Base-by-base conservation (phyloP, 805 yeast species). In the Pichia nanzhaoensis region DNA sequence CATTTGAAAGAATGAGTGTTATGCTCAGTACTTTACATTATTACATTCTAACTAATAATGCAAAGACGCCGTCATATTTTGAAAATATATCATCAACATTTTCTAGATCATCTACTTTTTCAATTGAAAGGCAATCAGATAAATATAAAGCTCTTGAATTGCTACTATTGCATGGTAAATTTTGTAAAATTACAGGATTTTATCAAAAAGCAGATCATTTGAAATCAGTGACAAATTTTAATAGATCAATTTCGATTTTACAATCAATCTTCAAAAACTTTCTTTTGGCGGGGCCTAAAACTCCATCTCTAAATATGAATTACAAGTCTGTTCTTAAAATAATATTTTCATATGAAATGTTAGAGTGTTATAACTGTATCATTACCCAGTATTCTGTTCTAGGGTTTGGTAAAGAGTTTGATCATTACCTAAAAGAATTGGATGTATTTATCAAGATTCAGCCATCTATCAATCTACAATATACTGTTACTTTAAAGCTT, bases 391-490 rank as follows among this genome's bases (percentile, higher is more conserved):
- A 70, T 43, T 60, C 68, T 14, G 72, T 69, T 32, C 55, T 77
- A 33, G 89, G 90, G 0, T 55, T 80, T 3, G 64, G 79, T 0
- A 77, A 76, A 50, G 88, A 83, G 45, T 70, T 80, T 39, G 70
- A 72, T 2, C 78, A 69, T 55, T 82, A 73, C 59, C 51, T 71
- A 3, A 65, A 65, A 5, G 90, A 84, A 52, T 65, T 76, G 32
- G 59, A 63, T 5, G 66, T 63, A 31, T 55, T 77, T 12, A 55
- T 71, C 16, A 54, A 61, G 1, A 50, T 52, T 7, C 61, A 57
- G 14, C 53, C 56, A 4, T 65, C 70, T 0, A 34, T 62, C 7
- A 44, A 51, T 28, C 45, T 61, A n/a, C 51, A 48, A 40, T 53
- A 56, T 42, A 42, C 46, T 10, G 45, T 46, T 31, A 51, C 39